These are phyloP conservation scores for Urostyla sp. DNA, from an alignment of 73 alveolate species.

Conservation along the genomic window DNA sequence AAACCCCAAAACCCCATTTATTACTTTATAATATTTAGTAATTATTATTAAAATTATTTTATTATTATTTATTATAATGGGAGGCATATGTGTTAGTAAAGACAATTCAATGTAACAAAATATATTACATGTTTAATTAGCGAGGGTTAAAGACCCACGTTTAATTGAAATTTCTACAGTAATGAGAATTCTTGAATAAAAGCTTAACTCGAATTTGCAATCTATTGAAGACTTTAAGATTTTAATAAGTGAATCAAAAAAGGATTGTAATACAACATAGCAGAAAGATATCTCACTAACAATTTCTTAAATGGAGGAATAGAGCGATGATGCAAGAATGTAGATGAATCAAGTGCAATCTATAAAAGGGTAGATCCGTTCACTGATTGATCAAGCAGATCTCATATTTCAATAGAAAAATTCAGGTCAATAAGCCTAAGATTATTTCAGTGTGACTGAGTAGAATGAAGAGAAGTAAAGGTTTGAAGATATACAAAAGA, in stretches of 20 bases:
- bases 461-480: not conserved
- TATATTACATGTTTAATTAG: not conserved
- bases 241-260: not conserved
- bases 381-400: not conserved
- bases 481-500: not conserved
- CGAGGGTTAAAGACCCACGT: constrained; percentile 13
- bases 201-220: constrained; percentile 4
- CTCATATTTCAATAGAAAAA: too few relatives aligned
- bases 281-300: not conserved
- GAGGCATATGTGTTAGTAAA: constrained; percentile 19
- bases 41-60: too few relatives aligned
- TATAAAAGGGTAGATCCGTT: not conserved
- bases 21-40: too few relatives aligned
- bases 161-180: not conserved
- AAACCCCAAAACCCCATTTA: too few relatives aligned
- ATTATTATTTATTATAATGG: too few relatives aligned
- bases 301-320: not conserved
- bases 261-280: not conserved
- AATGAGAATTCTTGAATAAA: constrained; percentile 13
- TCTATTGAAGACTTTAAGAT: constrained; percentile 15
- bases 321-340: not conserved
- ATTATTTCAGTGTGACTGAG: too few relatives aligned
- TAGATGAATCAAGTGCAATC: not conserved
- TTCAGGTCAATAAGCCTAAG: too few relatives aligned
- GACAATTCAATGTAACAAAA: not conserved